These are phyloP conservation scores for Collybiopsis luxurians DNA, from an alignment of 768 basidiomycete species.

Conservation along the genomic window DNA sequence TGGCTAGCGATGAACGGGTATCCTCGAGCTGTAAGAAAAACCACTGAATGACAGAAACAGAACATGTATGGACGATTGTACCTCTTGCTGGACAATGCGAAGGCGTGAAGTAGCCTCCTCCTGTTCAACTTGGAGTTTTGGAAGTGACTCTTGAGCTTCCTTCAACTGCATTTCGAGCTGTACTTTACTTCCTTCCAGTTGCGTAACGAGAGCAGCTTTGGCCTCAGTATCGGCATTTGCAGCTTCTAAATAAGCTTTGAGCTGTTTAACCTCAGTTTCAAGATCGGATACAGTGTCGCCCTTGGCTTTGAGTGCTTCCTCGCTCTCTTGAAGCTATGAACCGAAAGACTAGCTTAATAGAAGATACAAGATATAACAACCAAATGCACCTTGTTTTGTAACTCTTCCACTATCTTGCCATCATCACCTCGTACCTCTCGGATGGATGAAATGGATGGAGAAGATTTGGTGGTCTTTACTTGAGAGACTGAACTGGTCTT, in stretches of 20 bases:
- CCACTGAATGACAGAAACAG: conserved; percentile 1
- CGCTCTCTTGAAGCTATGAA: conserved; percentile 58
- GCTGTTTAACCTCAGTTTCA: conserved; percentile 47
- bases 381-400: conserved; percentile 56
- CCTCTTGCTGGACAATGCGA: conserved; percentile 46
- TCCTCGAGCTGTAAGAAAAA: conserved; percentile 44
- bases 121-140: conserved; percentile 29
- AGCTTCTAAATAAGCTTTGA: conserved; percentile 48
- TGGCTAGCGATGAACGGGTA: conserved; percentile 35
- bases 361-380: not conserved
- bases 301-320: conserved; percentile 52
- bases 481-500: conserved; percentile 33
- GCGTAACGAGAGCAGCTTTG: conserved; percentile 40
- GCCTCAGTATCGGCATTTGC: conserved; percentile 45
- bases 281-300: conserved; percentile 46
- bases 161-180: conserved; percentile 53
- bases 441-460: conserved; percentile 72
- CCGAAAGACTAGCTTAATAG: not conserved
- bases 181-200: conserved; percentile 46
- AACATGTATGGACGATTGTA: conserved; percentile 25
- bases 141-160: conserved; percentile 39
- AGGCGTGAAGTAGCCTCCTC: conserved; percentile 34
- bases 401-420: conserved; percentile 47
- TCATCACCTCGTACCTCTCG: conserved; percentile 63
- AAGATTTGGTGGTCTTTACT: conserved; percentile 41